Evolutionary conservation across 2,329 filamentous ascomycete genomes (phyloP).

Genomic region (Bipolaris cookei): DNA sequence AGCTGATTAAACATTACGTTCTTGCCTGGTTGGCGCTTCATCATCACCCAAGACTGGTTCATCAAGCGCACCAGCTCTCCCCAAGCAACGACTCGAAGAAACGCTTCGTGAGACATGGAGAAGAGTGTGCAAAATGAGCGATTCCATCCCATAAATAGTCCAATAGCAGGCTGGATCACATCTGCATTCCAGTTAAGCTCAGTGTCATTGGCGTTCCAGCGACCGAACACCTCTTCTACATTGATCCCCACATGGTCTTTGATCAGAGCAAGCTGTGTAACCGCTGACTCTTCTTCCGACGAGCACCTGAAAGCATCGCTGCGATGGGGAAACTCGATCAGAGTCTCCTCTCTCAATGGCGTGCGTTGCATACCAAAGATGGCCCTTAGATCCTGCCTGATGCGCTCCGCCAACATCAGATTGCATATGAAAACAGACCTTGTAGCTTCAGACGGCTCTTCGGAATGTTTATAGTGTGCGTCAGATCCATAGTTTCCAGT

Average conservation of each 20-base stretch:
- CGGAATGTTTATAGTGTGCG: neutral
- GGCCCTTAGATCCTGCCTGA: slow-evolving; percentile 15
- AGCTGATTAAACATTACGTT: slow-evolving; percentile 5
- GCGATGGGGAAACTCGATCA: slow-evolving; percentile 14
- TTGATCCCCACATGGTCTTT: slow-evolving; percentile 23
- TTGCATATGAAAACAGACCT: neutral
- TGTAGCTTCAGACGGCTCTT: neutral
- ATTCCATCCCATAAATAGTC: slow-evolving; percentile 20
- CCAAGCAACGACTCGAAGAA: slow-evolving; percentile 21
- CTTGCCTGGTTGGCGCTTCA: neutral
- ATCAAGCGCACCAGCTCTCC: slow-evolving; percentile 23
- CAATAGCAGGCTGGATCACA: slow-evolving; percentile 9
- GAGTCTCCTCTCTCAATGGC: neutral
- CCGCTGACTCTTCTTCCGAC: slow-evolving; percentile 20
- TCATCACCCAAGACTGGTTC: slow-evolving; percentile 1
- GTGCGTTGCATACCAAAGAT: slow-evolving; percentile 18
- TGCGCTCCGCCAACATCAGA: slow-evolving; percentile 16
- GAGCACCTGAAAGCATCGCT: slow-evolving; percentile 1
- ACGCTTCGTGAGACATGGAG: slow-evolving; percentile 12
- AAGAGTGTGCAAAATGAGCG: slow-evolving; percentile 1
- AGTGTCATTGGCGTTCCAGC: slow-evolving; percentile 6
- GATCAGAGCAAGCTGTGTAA: slow-evolving; percentile 14
- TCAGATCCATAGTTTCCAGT: no score
- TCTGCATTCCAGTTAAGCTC: slow-evolving; percentile 15
- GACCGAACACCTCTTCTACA: slow-evolving; percentile 12